Evolutionary conservation across 73 alveolate genomes (phyloP).

Genomic region (Paramecium octaurelia): DNA sequence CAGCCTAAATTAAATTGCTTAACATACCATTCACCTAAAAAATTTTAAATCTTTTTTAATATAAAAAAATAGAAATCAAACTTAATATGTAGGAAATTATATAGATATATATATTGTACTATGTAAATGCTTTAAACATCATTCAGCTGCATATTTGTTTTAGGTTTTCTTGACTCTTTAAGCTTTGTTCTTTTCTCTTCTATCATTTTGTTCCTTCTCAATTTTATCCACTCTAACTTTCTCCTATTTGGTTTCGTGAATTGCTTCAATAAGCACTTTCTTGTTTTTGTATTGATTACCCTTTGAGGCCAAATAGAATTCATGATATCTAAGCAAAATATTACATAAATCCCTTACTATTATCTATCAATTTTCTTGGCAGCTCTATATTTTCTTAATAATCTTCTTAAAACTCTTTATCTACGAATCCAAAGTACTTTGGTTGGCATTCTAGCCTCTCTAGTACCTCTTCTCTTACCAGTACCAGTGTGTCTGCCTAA

Average conservation of each 20-base stretch:
- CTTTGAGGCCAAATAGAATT: slow-evolving; percentile 93
- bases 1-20: slow-evolving; percentile 15
- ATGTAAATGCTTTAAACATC: not conserved
- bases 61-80: slow-evolving; percentile 49
- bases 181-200: slow-evolving; percentile 64
- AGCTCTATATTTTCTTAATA: slow-evolving; percentile 95
- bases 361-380: slow-evolving; percentile 94
- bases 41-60: slow-evolving; percentile 44
- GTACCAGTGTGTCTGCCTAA: slow-evolving; percentile 93
- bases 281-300: slow-evolving; percentile 97
- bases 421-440: slow-evolving; percentile 97
- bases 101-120: not conserved
- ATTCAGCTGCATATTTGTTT: slow-evolving; percentile 26
- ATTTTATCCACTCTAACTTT: slow-evolving; percentile 58
- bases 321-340: slow-evolving; percentile 76
- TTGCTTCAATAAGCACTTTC: slow-evolving; percentile 95
- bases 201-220: slow-evolving; percentile 50
- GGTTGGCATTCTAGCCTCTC: slow-evolving; percentile 98
- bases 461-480: slow-evolving; percentile 97
- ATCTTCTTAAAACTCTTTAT: slow-evolving; percentile 97
- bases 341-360: slow-evolving; percentile 48
- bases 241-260: slow-evolving; percentile 85
- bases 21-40: slow-evolving; percentile 35
- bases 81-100: not conserved
- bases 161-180: slow-evolving; percentile 43